phyloP scores from a whole-genome alignment of 805 yeast species.

The Candida sphagnicola region DNA sequence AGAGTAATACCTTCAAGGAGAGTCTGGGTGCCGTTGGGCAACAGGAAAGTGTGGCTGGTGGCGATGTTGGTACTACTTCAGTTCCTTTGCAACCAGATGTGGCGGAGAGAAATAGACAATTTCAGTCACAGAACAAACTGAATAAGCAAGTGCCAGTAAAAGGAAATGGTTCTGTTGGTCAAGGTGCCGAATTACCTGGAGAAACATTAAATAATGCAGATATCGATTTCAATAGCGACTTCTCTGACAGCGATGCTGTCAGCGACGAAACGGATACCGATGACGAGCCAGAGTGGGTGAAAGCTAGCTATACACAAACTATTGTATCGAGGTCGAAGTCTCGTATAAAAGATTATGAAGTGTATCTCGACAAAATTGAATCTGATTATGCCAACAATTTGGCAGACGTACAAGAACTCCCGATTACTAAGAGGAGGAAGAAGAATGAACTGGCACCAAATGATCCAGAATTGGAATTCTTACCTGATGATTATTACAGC shows the following conservation, averaged over 20 bases:
- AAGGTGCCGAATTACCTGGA: too few relatives aligned
- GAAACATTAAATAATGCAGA: too few relatives aligned
- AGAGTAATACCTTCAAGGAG: conserved; percentile 8
- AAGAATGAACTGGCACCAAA: conserved; percentile 3
- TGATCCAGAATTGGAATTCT: conserved; percentile 12
- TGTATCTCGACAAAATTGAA: conserved; percentile 32
- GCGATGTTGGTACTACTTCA: too few relatives aligned
- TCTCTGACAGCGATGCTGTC: conserved; percentile 4
- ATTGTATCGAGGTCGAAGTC: conserved; percentile 23
- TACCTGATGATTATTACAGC: conserved; percentile 36
- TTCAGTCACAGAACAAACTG: conserved; percentile 1
- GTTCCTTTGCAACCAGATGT: not conserved
- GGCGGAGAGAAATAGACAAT: conserved; percentile 1
- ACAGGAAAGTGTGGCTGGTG: too few relatives aligned
- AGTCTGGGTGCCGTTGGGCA: too few relatives aligned
- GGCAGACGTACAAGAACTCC: conserved; percentile 11
- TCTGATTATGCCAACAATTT: conserved; percentile 15
- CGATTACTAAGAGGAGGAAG: conserved; percentile 8
- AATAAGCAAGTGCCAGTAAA: too few relatives aligned
- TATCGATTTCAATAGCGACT: conserved; percentile 3
- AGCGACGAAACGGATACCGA: conserved; percentile 38
- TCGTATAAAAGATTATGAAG: conserved; percentile 36
- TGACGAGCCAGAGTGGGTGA: conserved; percentile 72
- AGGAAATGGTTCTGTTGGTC: too few relatives aligned
- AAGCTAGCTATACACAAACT: conserved; percentile 29